Conservation (phyloP, 768 basidiomycete genomes). For the Xerocomellus intermedius region DNA sequence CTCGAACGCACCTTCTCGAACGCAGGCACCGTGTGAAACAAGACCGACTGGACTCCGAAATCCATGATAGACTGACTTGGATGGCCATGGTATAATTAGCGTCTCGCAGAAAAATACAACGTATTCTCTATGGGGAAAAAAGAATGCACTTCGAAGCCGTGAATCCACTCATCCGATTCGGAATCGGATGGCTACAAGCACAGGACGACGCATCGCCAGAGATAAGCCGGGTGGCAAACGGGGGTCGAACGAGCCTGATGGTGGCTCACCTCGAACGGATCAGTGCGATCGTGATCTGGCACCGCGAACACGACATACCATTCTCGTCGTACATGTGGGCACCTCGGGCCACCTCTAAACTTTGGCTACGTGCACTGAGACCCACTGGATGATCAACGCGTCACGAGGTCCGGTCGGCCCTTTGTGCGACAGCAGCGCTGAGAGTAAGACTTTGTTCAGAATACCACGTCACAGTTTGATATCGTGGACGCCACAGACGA, state of each 20-base stretch:
- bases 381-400: not conserved
- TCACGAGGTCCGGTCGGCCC: not conserved
- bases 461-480: not conserved
- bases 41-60: not conserved
- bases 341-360: not conserved
- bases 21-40: conserved; percentile 2
- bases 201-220: not conserved
- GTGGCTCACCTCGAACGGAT: not conserved
- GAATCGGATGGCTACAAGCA: conserved; percentile 1
- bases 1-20: not conserved
- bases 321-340: not conserved
- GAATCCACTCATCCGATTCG: conserved; percentile 8
- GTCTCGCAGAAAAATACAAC: not conserved
- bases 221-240: not conserved
- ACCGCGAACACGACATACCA: not conserved
- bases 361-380: not conserved
- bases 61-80: not conserved
- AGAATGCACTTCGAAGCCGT: not conserved
- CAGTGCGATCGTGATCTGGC: not conserved
- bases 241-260: not conserved
- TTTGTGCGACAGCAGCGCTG: not conserved
- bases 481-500: not conserved
- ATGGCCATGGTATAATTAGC: not conserved
- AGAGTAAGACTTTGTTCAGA: too few relatives aligned
- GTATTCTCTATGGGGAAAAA: not conserved